These are phyloP conservation scores for Populus deltoides DNA, from an alignment of 345 rosid species.

Conservation along the genomic window DNA sequence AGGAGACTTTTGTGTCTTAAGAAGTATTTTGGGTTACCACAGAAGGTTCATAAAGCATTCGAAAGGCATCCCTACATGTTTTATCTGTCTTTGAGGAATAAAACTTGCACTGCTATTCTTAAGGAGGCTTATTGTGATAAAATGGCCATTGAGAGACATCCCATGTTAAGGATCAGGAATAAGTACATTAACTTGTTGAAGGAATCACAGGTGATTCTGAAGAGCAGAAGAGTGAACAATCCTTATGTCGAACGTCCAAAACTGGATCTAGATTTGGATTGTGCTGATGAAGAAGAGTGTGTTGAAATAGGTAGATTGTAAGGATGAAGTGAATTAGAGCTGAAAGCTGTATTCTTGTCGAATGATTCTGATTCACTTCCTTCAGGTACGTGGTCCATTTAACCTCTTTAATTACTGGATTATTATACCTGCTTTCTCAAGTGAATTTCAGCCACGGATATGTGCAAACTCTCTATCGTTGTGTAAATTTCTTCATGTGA, in stretches of 20 bases:
- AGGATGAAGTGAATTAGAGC: background rate
- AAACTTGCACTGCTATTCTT: slow-evolving; percentile 72
- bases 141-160: slow-evolving; percentile 52
- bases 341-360: background rate
- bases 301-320: background rate
- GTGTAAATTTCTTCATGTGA: no score
- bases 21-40: slow-evolving; percentile 62
- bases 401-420: no score
- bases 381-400: background rate
- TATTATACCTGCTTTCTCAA: background rate
- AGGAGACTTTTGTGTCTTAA: slow-evolving; percentile 68
- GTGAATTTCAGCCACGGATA: background rate
- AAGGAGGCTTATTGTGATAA: slow-evolving; percentile 68
- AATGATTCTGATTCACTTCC: background rate
- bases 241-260: slow-evolving; percentile 12
- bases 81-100: slow-evolving; percentile 66
- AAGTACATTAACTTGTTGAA: slow-evolving; percentile 64
- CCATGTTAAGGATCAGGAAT: slow-evolving; percentile 53
- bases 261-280: slow-evolving; percentile 49
- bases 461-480: background rate
- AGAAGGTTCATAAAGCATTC: slow-evolving; percentile 71
- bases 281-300: slow-evolving; percentile 24
- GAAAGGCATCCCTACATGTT: slow-evolving; percentile 84
- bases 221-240: slow-evolving; percentile 37
- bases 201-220: slow-evolving; percentile 46